Percentiles rank a stretch among this genome's conserved stretches.
Evolutionary conservation across 352 stramenopile genomes (phyloP).

Genomic region (Globisporangium emineosum): DNA sequence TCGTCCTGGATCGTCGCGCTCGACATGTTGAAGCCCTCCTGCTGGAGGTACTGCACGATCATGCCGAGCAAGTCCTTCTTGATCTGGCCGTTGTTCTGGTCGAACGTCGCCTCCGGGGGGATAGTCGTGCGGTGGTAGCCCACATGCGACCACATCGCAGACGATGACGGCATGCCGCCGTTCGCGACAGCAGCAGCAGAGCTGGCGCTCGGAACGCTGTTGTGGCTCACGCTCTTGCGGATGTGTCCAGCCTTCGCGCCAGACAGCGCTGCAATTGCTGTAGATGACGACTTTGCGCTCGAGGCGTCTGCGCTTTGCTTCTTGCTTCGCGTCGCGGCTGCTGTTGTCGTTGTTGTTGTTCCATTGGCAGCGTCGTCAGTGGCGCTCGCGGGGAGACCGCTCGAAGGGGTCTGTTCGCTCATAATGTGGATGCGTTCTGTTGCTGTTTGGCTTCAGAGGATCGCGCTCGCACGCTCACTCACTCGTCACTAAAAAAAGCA

Average conservation of each 20-base stretch:
- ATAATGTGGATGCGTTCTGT: neutral
- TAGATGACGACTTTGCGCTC: neutral
- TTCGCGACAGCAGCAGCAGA: neutral
- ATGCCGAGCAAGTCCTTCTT: conserved; percentile 80
- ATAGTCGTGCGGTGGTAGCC: conserved; percentile 85
- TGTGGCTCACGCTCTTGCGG: conserved; percentile 20
- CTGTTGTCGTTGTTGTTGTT: neutral
- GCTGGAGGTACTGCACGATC: conserved; percentile 86
- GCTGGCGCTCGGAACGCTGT: conserved; percentile 4
- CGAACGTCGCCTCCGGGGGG: conserved; percentile 75
- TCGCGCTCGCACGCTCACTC: neutral
- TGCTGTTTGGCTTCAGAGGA: conserved; percentile 1
- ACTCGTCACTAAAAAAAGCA: neutral
- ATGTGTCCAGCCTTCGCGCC: conserved; percentile 5
- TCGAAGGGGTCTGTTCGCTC: neutral
- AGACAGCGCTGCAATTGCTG: neutral
- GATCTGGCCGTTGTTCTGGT: conserved; percentile 68
- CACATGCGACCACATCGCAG: conserved; percentile 64
- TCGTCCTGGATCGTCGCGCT: conserved; percentile 87
- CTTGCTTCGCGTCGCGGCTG: neutral
- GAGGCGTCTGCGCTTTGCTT: neutral
- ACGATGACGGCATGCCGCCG: neutral
- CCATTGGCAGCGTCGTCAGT: neutral
- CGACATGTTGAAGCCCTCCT: conserved; percentile 75
- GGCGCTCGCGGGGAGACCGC: neutral